A percentile compares a stretch with the other conserved stretches of the same genome.
Evolutionary conservation across 495 filamentous ascomycete species (phyloP).

Genomic region (Aspergillus ellipticus): DNA sequence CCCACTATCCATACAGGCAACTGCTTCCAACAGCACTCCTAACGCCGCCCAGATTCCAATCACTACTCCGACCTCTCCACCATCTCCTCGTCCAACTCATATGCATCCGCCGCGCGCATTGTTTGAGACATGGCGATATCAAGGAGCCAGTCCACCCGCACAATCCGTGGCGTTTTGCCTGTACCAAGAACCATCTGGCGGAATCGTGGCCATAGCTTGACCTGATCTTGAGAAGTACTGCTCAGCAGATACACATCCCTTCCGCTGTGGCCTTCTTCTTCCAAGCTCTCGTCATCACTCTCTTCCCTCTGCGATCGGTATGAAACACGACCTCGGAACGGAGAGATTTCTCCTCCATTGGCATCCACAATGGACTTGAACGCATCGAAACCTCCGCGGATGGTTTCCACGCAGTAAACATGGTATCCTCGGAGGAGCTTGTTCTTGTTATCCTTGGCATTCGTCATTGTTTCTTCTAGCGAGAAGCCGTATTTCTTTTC

Average conservation of each 20-base stretch:
- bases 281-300: conserved; percentile 49
- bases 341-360: conserved; percentile 77
- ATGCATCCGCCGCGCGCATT: conserved; percentile 59
- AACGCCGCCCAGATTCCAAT: background rate
- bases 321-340: conserved; percentile 71
- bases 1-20: background rate
- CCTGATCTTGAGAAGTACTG: conserved; percentile 59
- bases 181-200: conserved; percentile 67
- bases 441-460: conserved; percentile 72
- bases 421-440: conserved; percentile 66
- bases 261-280: conserved; percentile 55
- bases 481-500: conserved; percentile 68
- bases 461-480: conserved; percentile 57
- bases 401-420: conserved; percentile 74
- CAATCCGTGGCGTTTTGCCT: conserved; percentile 70
- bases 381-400: conserved; percentile 76
- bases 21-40: conserved; percentile 8
- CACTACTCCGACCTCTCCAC: conserved; percentile 25
- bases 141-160: conserved; percentile 82
- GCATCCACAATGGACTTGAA: conserved; percentile 79
- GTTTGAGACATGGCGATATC: conserved; percentile 85
- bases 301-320: conserved; percentile 45
- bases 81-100: conserved; percentile 46
- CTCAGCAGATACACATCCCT: conserved; percentile 78
- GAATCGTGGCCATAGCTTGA: conserved; percentile 75